Evolutionary conservation across 2,329 filamentous ascomycete genomes (phyloP).

Genomic region (Aureobasidium vineae): DNA sequence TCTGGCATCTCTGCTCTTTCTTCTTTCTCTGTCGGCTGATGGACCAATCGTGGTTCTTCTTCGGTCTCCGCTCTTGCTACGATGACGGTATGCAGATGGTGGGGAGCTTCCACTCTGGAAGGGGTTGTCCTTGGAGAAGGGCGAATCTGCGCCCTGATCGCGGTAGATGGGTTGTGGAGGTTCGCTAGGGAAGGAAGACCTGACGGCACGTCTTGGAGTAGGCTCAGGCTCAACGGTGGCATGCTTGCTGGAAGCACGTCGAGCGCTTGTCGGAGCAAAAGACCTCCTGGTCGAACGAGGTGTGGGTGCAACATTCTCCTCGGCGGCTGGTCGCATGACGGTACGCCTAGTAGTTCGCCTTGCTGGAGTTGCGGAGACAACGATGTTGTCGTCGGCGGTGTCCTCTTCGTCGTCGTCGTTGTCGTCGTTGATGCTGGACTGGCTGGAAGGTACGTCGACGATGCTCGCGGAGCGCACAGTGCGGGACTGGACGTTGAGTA

Average conservation of each 20-base stretch:
- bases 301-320: constrained; percentile 47
- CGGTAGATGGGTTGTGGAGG: constrained; percentile 32
- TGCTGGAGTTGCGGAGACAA: constrained; percentile 44
- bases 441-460: constrained; percentile 61
- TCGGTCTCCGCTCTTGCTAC: constrained; percentile 46
- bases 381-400: constrained; percentile 54
- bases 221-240: constrained; percentile 45
- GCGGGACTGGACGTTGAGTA: constrained; percentile 70
- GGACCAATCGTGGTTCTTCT: constrained; percentile 53
- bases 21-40: constrained; percentile 41
- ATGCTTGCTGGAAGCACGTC: constrained; percentile 46
- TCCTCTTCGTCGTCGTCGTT: constrained; percentile 50
- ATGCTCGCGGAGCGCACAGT: constrained; percentile 90
- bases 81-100: constrained; percentile 38
- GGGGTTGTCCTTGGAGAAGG: constrained; percentile 87
- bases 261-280: constrained; percentile 35
- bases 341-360: constrained; percentile 33
- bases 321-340: constrained; percentile 41
- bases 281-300: constrained; percentile 33
- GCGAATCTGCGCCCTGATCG: constrained; percentile 49
- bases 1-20: constrained; percentile 45
- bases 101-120: constrained; percentile 86
- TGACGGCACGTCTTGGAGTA: constrained; percentile 40
- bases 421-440: constrained; percentile 61
- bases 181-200: constrained; percentile 28